Conservation (phyloP, 2,329 filamentous ascomycete genomes). For the Hymenoscyphus occultus region DNA sequence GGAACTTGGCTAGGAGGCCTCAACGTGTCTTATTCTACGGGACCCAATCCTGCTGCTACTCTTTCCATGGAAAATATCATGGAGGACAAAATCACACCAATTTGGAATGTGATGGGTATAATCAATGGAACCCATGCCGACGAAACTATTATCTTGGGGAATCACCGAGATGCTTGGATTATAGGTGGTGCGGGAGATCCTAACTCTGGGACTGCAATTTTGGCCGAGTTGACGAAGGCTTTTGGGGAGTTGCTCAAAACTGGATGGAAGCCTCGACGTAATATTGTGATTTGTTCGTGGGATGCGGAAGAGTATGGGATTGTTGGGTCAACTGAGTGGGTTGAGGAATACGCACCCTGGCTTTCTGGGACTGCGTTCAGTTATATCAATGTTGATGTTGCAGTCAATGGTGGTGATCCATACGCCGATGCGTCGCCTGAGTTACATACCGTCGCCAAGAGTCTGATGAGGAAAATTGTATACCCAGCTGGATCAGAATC, state of each 20-base stretch:
- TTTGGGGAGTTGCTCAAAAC: constrained; percentile 64
- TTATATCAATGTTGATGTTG: constrained; percentile 30
- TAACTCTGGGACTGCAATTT: constrained; percentile 71
- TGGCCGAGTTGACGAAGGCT: constrained; percentile 71
- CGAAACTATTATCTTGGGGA: constrained; percentile 80
- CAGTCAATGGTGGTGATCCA: constrained; percentile 6
- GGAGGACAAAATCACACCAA: constrained; percentile 54
- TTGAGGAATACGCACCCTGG: constrained; percentile 75
- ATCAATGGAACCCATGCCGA: constrained; percentile 81
- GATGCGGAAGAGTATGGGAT: constrained; percentile 74
- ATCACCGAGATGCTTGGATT: constrained; percentile 78
- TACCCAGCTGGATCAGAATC: constrained; percentile 42
- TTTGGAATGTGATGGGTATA: constrained; percentile 86
- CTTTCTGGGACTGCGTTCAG: constrained; percentile 47
- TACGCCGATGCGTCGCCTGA: constrained; percentile 5
- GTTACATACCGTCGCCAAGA: constrained; percentile 1
- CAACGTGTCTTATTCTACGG: constrained; percentile 32
- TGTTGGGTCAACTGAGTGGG: constrained; percentile 77
- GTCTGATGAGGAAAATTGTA: constrained; percentile 32
- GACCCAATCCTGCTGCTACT: constrained; percentile 24
- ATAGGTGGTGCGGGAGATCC: constrained; percentile 77
- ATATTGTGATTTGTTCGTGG: constrained; percentile 64
- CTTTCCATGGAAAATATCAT: constrained; percentile 63
- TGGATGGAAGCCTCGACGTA: constrained; percentile 59
- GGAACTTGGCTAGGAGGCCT: constrained; percentile 51